These are phyloP conservation scores for Cetraspora pellucida DNA, from an alignment of 192 early-diverging fungal genomes.

Conservation along the genomic window DNA sequence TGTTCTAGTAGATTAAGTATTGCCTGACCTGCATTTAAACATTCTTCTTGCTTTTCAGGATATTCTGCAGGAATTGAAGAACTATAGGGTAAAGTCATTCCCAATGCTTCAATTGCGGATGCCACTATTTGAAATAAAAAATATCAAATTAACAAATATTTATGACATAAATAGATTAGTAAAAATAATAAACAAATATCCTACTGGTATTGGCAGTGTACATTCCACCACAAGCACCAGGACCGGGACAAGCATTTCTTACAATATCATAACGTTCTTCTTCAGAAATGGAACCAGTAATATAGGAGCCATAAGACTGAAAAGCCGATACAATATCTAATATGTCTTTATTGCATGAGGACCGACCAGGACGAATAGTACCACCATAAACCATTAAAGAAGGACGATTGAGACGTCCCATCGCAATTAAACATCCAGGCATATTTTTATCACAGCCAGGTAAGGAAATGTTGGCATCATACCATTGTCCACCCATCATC, in stretches of 20 bases:
- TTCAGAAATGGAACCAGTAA: conserved; percentile 89
- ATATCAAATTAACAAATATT: conserved; percentile 1
- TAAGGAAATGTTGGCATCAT: conserved; percentile 97
- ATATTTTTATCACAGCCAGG: conserved; percentile 98
- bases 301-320: conserved; percentile 92
- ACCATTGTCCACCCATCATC: conserved; percentile 97
- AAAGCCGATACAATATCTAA: conserved; percentile 98
- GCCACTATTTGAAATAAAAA: conserved; percentile 66
- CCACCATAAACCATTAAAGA: conserved; percentile 98
- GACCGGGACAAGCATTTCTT: conserved; percentile 77
- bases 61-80: conserved; percentile 92
- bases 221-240: conserved; percentile 99
- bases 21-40: conserved; percentile 76
- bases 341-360: conserved; percentile 63
- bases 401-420: conserved; percentile 94
- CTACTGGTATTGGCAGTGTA: conserved; percentile 95
- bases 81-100: conserved; percentile 95
- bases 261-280: conserved; percentile 78
- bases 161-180: not conserved
- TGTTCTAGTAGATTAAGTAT: conserved; percentile 89
- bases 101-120: conserved; percentile 94
- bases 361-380: conserved; percentile 82
- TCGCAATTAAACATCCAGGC: conserved; percentile 97
- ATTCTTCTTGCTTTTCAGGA: conserved; percentile 89
- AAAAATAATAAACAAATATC: conserved; percentile 11